Evolutionary conservation across 2,329 filamentous ascomycete species (phyloP).

Genomic region (Thielaviopsis populi): DNA sequence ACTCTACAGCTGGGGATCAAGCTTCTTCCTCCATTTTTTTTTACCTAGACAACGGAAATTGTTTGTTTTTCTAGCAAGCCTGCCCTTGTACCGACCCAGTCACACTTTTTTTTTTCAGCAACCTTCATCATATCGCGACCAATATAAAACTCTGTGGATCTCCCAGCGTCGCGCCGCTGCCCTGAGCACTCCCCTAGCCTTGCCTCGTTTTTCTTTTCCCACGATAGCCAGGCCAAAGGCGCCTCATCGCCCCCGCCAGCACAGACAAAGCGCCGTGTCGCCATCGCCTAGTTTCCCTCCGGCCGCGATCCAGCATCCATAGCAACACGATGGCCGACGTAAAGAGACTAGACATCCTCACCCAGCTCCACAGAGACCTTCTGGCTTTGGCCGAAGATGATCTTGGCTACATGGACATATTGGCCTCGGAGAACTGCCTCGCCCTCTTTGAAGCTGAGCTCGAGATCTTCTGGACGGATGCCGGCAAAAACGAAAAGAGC

Average conservation of each 20-base stretch:
- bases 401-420: slow-evolving; percentile 43
- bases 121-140: background rate
- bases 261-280: background rate
- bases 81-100: background rate
- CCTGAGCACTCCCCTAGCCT: no score
- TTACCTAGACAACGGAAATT: slow-evolving; percentile 1
- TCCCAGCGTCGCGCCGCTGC: background rate
- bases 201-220: background rate
- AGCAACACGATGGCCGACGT: slow-evolving; percentile 51
- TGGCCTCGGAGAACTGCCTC: slow-evolving; percentile 55
- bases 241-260: background rate
- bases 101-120: background rate
- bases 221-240: background rate
- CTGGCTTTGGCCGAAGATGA: slow-evolving; percentile 58
- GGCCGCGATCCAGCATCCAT: background rate
- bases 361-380: slow-evolving; percentile 76
- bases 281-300: background rate
- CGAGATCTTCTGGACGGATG: slow-evolving; percentile 59
- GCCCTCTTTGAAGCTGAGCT: slow-evolving; percentile 58
- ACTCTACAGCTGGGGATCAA: background rate
- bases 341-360: slow-evolving; percentile 59
- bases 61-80: background rate
- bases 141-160: background rate
- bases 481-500: slow-evolving; percentile 58
- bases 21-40: slow-evolving; percentile 11